A percentile compares a stretch with the other conserved stretches of the same genome.
Conservation (phyloP, 208 protist species). For the Leishmania martiniquensis region DNA sequence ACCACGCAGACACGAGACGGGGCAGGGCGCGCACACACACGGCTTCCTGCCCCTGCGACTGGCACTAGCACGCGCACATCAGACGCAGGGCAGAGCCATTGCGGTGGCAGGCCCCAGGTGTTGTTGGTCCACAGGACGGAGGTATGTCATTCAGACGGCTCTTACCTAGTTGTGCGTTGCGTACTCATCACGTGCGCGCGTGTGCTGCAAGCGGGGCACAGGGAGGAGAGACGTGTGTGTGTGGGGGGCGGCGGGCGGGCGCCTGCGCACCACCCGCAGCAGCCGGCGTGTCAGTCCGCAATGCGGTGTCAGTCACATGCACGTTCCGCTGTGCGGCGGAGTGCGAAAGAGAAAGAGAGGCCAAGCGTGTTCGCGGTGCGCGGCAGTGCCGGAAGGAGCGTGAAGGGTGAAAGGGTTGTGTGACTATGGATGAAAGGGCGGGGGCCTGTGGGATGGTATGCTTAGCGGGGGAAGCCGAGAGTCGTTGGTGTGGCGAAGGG, state of each 20-base stretch:
- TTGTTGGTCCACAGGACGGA: conserved; percentile 24
- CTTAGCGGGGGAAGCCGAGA: too few species aligned
- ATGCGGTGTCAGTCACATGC: too few species aligned
- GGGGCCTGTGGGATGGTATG: too few species aligned
- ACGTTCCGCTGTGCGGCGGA: too few species aligned
- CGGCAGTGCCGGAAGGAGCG: too few species aligned
- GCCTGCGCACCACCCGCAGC: neutral
- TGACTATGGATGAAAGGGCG: too few species aligned
- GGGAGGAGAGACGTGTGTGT: neutral
- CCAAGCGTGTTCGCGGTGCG: neutral
- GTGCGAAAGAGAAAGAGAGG: neutral
- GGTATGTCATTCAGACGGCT: conserved; percentile 35
- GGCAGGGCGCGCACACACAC: neutral
- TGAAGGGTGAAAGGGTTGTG: too few species aligned
- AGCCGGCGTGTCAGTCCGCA: too few species aligned
- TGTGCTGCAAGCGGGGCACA: neutral
- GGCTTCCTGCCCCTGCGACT: too few species aligned
- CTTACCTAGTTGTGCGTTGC: conserved; percentile 29
- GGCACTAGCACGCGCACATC: conserved; percentile 1
- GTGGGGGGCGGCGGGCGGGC: neutral
- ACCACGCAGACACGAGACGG: neutral
- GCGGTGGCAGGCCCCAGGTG: conserved; percentile 25
- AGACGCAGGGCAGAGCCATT: conserved; percentile 24
- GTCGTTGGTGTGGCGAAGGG: too few species aligned
- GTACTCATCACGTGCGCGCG: conserved; percentile 29